Evolutionary conservation across 2,329 filamentous ascomycete genomes (phyloP).

Genomic region (Colletotrichum sp.): DNA sequence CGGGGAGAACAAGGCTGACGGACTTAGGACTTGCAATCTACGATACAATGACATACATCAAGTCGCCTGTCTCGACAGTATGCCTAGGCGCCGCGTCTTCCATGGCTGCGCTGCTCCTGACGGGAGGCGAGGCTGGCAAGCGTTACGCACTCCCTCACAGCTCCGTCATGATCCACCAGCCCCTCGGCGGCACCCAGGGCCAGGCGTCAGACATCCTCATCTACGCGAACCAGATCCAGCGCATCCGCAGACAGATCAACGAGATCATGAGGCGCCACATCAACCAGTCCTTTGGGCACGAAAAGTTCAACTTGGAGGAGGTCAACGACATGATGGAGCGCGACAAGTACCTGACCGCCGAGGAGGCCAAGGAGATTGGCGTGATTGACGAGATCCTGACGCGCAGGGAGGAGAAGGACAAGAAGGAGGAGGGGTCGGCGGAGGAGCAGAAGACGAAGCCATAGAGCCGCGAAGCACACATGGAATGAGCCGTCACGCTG

Average conservation of each 20-base stretch:
- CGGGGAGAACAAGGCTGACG: background rate
- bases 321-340: slow-evolving; percentile 96
- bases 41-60: slow-evolving; percentile 98
- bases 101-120: slow-evolving; percentile 90
- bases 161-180: slow-evolving; percentile 97
- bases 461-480: background rate
- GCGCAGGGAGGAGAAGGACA: slow-evolving; percentile 53
- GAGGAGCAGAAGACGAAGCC: slow-evolving; percentile 21
- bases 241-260: slow-evolving; percentile 85
- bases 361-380: slow-evolving; percentile 87
- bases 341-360: slow-evolving; percentile 90
- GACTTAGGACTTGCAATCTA: slow-evolving; percentile 79
- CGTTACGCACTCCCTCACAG: slow-evolving; percentile 91
- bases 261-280: slow-evolving; percentile 88
- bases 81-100: slow-evolving; percentile 94
- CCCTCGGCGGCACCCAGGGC: slow-evolving; percentile 74
- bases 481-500: background rate
- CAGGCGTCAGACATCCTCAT: slow-evolving; percentile 87
- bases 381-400: slow-evolving; percentile 90
- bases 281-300: slow-evolving; percentile 75
- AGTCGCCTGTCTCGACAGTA: slow-evolving; percentile 89
- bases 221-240: slow-evolving; percentile 94
- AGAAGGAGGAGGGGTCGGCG: slow-evolving; percentile 17
- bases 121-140: slow-evolving; percentile 84
- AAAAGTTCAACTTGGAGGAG: slow-evolving; percentile 80